A percentile compares a stretch with the other conserved stretches of the same genome.
phyloP scores from a whole-genome alignment of 1,284 basidiomycete genomes.

The Peniophora sp. region DNA sequence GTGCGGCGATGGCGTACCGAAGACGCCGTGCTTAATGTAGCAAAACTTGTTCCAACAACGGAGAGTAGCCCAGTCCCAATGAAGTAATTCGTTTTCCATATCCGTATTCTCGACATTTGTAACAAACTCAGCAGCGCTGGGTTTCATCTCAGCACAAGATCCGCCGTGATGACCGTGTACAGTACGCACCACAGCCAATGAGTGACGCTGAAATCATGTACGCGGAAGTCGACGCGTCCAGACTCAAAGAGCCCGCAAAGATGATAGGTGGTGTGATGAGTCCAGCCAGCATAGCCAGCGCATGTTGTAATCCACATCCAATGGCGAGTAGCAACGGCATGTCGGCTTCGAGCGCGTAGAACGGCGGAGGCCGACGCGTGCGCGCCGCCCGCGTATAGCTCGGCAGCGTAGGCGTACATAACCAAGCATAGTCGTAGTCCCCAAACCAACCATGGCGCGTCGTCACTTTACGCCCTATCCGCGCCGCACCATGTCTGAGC shows the following conservation, averaged over 20 bases:
- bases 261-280: conserved; percentile 65
- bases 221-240: conserved; percentile 49
- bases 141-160: conserved; percentile 28
- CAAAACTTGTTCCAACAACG: conserved; percentile 83
- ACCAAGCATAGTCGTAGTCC: conserved; percentile 70
- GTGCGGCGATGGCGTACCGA: conserved; percentile 48
- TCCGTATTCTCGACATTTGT: conserved; percentile 61
- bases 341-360: conserved; percentile 65
- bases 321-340: conserved; percentile 65
- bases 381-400: conserved; percentile 26
- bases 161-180: conserved; percentile 5
- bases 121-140: conserved; percentile 45
- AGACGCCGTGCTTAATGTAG: conserved; percentile 70
- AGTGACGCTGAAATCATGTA: conserved; percentile 81
- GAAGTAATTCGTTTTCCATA: conserved; percentile 51
- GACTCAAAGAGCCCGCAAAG: conserved; percentile 55
- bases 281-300: conserved; percentile 77
- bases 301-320: conserved; percentile 67
- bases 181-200: conserved; percentile 59
- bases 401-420: conserved; percentile 60
- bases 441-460: conserved; percentile 66
- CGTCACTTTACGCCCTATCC: conserved; percentile 28
- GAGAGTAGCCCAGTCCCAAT: conserved; percentile 75
- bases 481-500: conserved; percentile 7
- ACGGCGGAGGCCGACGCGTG: conserved; percentile 42